Evolutionary conservation across 2,329 filamentous ascomycete genomes (phyloP).

Genomic region (Colletotrichum sp.): DNA sequence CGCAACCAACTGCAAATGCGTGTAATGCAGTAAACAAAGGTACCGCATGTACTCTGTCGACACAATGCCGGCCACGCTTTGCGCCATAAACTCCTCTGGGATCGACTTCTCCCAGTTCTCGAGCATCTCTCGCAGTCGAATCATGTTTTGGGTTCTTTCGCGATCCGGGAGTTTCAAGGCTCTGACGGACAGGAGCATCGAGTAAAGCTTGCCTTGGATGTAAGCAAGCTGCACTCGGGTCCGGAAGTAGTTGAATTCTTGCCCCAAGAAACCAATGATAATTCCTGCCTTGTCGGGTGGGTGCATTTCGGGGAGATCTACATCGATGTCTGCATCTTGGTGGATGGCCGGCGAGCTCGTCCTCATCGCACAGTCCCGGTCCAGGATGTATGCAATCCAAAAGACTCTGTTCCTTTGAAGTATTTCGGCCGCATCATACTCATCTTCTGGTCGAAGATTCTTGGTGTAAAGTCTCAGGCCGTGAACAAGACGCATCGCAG

Average conservation of each 20-base stretch:
- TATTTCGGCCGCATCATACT: conserved; percentile 23
- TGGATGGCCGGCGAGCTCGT: conserved; percentile 12
- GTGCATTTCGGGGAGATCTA: conserved; percentile 1
- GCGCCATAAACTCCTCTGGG: background rate
- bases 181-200: background rate
- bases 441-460: background rate
- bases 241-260: conserved; percentile 17
- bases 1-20: background rate
- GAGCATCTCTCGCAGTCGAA: background rate
- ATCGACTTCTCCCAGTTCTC: conserved; percentile 6
- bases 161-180: background rate
- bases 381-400: conserved; percentile 34
- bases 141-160: background rate
- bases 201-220: conserved; percentile 19
- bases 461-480: conserved; percentile 28
- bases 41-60: background rate
- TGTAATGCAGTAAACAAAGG: conserved; percentile 7
- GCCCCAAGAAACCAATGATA: background rate
- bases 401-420: conserved; percentile 31
- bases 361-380: conserved; percentile 23
- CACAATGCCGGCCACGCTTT: background rate
- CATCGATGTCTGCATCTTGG: conserved; percentile 12
- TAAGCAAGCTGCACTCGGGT: conserved; percentile 4
- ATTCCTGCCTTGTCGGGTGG: conserved; percentile 5
- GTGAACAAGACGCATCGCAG: conserved; percentile 32